Base-by-base conservation (phyloP, 1,284 basidiomycete genomes). In the Quambalaria eucalypti region DNA sequence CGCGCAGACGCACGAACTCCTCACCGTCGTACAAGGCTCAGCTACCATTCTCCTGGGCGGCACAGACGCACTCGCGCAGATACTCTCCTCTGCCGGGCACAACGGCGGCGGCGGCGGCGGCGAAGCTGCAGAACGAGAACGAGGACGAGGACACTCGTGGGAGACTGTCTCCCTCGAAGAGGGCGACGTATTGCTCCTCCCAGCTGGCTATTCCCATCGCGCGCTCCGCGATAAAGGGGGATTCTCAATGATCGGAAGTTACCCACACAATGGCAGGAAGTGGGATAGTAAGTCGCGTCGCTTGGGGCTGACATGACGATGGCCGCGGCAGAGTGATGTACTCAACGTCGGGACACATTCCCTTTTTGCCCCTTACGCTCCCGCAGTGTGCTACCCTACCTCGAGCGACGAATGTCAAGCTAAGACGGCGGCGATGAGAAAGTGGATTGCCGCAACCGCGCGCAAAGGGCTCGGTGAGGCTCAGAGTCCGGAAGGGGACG, bases 401-500 rank as follows among this genome's bases (percentile, higher is more conserved):
- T n/a, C 16, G 16, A n/a, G n/a, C n/a, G n/a, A 4, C 16, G 4
- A 39, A 39, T 14, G 36, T 39, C 4, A 39, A 39, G 36, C 16
- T n/a, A 21, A n/a, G 4, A 39, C 36, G 36, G 5, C 3, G 4
- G 36, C 36, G 21, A 39, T 39, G 5, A 21, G 21, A 10, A 14
- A 39, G 10, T 12, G 16, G 36, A 39, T 39, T 21, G 10, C 5
- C 21, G 4, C 36, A 39, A 39, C 36, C 16, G 36, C 36, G 21
- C 36, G 36, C 36, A 39, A 39, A 10, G 36, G 36, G 16, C 36
- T 39, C 5, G 36, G 36, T 4, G 36, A 39, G 5, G 36, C 36
- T 5, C 36, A 39, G 10, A 39, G 36, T 10, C 36, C 36, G 4
- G 30, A 68, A 66, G 59, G 66, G 68, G 10, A 56, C 68, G 52